These are phyloP conservation scores for Scheffersomyces stambukii DNA, from an alignment of 1,139 yeast species.

Conservation along the genomic window DNA sequence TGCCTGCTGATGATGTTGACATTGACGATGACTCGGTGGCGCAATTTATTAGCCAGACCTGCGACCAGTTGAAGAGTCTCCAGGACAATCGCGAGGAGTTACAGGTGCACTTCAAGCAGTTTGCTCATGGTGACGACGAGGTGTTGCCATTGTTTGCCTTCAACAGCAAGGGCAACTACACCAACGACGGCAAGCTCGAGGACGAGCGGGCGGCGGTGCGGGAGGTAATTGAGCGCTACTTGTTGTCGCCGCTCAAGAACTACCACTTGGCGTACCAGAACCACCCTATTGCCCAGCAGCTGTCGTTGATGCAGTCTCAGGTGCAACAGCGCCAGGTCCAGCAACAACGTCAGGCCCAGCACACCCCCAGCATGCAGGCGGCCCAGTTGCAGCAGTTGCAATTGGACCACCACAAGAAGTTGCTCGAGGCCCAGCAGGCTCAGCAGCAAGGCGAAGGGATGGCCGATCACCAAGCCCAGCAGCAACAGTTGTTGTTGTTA, in stretches of 20 bases:
- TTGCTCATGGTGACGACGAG: constrained; percentile 13
- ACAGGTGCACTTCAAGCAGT: constrained; percentile 28
- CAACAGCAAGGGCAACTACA: constrained; percentile 14
- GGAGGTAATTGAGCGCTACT: constrained; percentile 39
- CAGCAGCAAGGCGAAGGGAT: constrained; percentile 15
- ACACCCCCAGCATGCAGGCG: constrained; percentile 12
- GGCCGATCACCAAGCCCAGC: constrained; percentile 13
- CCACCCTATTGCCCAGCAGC: constrained; percentile 43
- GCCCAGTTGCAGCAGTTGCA: constrained; percentile 17
- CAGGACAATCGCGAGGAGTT: constrained; percentile 29
- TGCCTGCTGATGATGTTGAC: constrained; percentile 35
- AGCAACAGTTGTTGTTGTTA: constrained; percentile 7
- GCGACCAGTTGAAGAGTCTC: constrained; percentile 29
- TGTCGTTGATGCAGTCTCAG: constrained; percentile 29
- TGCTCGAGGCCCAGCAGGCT: constrained; percentile 17
- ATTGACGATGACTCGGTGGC: constrained; percentile 36
- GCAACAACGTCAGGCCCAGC: constrained; percentile 16
- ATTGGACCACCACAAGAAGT: constrained; percentile 20
- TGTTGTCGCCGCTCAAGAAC: constrained; percentile 42
- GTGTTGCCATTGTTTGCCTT: constrained; percentile 41
- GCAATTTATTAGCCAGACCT: constrained; percentile 34
- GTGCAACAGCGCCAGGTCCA: constrained; percentile 24
- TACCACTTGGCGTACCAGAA: constrained; percentile 47
- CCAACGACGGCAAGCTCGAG: constrained; percentile 24
- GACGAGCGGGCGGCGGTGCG: constrained; percentile 38